A percentile compares a stretch with the other conserved stretches of the same genome.
phyloP scores from a whole-genome alignment of 768 basidiomycete genomes.

The Trametes meyenii region DNA sequence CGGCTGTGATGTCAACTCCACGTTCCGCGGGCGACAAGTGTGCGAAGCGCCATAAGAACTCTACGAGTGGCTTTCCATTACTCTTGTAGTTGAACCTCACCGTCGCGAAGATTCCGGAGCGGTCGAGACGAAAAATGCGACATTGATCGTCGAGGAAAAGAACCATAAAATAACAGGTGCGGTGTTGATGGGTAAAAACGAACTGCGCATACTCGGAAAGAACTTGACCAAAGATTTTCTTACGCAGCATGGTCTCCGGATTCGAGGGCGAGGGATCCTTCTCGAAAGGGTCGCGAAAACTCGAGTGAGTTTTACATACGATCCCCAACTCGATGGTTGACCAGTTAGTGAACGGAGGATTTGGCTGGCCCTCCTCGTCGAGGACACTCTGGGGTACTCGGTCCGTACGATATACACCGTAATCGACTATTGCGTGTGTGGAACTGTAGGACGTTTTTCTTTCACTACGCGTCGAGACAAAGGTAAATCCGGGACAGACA shows the following conservation, averaged over 20 bases:
- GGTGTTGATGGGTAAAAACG: conserved; percentile 6
- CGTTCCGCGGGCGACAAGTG: conserved; percentile 2
- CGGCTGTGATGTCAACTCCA: conserved; percentile 7
- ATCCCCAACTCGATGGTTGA: conserved; percentile 2
- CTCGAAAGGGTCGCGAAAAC: not conserved
- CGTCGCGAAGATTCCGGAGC: not conserved
- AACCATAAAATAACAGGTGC: not conserved
- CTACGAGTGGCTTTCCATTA: not conserved
- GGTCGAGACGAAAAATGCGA: conserved; percentile 3
- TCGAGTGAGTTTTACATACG: not conserved
- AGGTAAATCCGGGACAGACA: not conserved
- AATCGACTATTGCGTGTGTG: not conserved
- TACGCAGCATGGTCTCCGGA: not conserved
- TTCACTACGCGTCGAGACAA: not conserved
- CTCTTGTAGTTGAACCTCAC: conserved; percentile 13
- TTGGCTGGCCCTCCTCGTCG: not conserved
- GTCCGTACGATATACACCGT: not conserved
- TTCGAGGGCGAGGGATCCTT: not conserved
- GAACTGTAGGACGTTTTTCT: not conserved
- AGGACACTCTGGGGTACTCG: not conserved
- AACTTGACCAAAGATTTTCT: conserved; percentile 1
- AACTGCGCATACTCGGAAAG: not conserved
- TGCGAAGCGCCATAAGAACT: conserved; percentile 10
- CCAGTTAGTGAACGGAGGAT: not conserved
- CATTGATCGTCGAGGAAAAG: not conserved